These are phyloP conservation scores for Lycium ferocissimum DNA, from an alignment of 257 asterid species.

Conservation along the genomic window DNA sequence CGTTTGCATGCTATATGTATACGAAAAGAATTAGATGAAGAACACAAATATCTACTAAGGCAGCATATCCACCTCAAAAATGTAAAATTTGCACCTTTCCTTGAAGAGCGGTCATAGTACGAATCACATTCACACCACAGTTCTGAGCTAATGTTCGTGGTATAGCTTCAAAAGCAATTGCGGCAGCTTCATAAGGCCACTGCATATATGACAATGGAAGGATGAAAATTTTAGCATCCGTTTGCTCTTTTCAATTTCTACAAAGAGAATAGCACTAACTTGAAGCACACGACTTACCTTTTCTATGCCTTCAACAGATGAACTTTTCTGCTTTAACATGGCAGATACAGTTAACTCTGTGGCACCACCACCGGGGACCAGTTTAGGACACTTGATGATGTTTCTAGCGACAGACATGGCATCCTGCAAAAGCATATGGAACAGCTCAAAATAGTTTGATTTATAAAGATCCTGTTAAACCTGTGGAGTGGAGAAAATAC, in stretches of 20 bases:
- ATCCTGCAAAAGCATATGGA: constrained; percentile 59
- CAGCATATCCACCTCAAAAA: background rate
- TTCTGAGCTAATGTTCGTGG: constrained; percentile 98
- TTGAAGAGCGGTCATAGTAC: constrained; percentile 93
- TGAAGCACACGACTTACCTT: constrained; percentile 54
- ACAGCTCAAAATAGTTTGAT: background rate
- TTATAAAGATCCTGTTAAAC: background rate
- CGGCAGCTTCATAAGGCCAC: constrained; percentile 99
- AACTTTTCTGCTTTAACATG: constrained; percentile 81
- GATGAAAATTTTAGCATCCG: background rate
- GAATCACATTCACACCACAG: constrained; percentile 95
- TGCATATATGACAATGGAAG: constrained; percentile 34
- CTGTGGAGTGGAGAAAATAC: constrained; percentile 44
- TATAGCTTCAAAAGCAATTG: constrained; percentile 94
- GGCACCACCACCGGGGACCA: constrained; percentile 99
- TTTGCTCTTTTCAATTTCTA: background rate
- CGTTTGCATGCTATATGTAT: constrained; percentile 76
- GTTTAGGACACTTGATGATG: constrained; percentile 89
- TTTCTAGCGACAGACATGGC: constrained; percentile 98
- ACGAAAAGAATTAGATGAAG: constrained; percentile 8
- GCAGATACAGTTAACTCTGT: constrained; percentile 97
- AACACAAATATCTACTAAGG: background rate
- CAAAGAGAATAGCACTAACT: background rate
- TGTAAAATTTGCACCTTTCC: constrained; percentile 65
- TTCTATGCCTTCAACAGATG: constrained; percentile 91